Evolutionary conservation across 306 rosid genomes (phyloP).

Genomic region (Abrus pulchellus): DNA sequence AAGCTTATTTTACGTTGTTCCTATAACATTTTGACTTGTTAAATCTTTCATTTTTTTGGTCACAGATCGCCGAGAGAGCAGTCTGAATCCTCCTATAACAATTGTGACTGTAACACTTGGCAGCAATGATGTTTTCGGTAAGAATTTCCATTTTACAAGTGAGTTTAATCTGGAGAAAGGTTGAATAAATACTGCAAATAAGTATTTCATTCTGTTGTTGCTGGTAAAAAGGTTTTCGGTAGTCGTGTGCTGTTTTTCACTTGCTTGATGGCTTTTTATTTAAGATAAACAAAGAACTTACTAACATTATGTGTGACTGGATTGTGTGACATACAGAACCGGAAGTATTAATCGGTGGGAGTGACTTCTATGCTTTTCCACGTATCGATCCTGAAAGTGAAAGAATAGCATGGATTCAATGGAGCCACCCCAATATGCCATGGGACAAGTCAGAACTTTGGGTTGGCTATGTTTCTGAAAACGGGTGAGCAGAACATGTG

Average conservation of each 20-base stretch:
- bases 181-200: conserved; percentile 26
- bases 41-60: conserved; percentile 7
- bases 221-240: conserved; percentile 7
- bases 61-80: conserved; percentile 78
- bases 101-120: conserved; percentile 73
- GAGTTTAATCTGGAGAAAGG: conserved; percentile 10
- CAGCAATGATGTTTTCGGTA: conserved; percentile 70
- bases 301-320: conserved; percentile 32
- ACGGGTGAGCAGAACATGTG: conserved; percentile 69
- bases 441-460: conserved; percentile 97
- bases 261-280: conserved; percentile 31
- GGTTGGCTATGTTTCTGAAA: conserved; percentile 92
- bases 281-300: not conserved
- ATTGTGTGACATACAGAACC: conserved; percentile 68
- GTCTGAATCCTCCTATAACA: conserved; percentile 69
- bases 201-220: not conserved
- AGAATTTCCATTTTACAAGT: conserved; percentile 34
- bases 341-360: conserved; percentile 72
- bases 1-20: conserved; percentile 20
- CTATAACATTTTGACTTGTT: not conserved
- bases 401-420: conserved; percentile 93
- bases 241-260: conserved; percentile 12
- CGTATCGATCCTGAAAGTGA: conserved; percentile 78
- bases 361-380: conserved; percentile 95
- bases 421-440: conserved; percentile 96